Base-by-base conservation (phyloP, 495 filamentous ascomycete genomes). In the Thozetella sp. region DNA sequence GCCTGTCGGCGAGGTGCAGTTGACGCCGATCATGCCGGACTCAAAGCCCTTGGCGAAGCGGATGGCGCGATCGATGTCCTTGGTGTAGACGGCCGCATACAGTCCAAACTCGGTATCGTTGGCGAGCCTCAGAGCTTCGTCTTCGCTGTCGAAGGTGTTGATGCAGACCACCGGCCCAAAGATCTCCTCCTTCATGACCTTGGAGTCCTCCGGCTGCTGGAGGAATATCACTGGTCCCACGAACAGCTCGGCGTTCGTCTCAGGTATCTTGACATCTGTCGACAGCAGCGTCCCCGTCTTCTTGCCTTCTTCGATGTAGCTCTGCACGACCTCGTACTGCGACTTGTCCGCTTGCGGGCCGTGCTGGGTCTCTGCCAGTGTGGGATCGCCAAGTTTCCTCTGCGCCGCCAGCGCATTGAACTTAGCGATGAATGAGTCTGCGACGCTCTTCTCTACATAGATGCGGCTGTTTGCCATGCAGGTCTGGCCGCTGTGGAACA, bases 391-490 rank as follows among this genome's bases (percentile, higher is more conserved):
- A 0, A 83, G 69, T 20, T 82, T 79, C 11, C 90, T 79, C 48
- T 77, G 78, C 1, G 80, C 69, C 64, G 91, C 87, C 61, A 86
- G 87, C 62, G 58, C 34, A 82, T 64, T 67, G 55, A 93, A 75
- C 10, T 71, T 70, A 52, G 79, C 72, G 62, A 88, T 82, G 59
- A 93, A 93, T 13, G 70, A 65, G 3, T 66, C 25, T 59, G 89
- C 86, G 65, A 89, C 77, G 57, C 63, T 62, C 20, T 77, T 66
- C 3, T 88, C 88, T 6, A 94, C 83, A 67, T 92, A 93, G 0
- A 94, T 85, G 0, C 91, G 76, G 1, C 90, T 90, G 50, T 89
- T 90, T 64, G 92, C 90, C 51, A 90, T 90, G 74, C 91, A 93
- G 25, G 91, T 86, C 71, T 94, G 91, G 13, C 91, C 75, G 4